Conservation (phyloP, 352 stramenopile species). For the Phytophthora palmivora region DNA sequence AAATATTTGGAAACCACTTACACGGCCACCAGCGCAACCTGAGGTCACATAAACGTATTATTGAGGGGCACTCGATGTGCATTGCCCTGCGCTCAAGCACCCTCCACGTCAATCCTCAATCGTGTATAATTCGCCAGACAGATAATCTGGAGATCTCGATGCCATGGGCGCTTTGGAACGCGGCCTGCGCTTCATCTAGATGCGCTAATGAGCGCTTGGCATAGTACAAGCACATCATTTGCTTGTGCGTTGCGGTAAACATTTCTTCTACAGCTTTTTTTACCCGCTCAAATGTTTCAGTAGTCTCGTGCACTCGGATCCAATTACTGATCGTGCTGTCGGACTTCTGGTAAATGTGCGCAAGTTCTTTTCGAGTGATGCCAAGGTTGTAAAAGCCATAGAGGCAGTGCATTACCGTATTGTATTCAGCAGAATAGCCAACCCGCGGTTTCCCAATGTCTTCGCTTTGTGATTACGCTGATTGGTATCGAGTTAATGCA, state of each 20-base stretch:
- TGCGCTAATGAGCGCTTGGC: neutral
- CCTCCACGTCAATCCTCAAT: slow-evolving; percentile 31
- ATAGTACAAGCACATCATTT: neutral
- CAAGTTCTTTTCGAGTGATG: slow-evolving; percentile 21
- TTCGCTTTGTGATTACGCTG: no score
- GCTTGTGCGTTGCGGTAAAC: slow-evolving; percentile 7
- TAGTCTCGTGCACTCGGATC: slow-evolving; percentile 24
- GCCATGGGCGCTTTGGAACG: neutral
- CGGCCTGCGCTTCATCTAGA: neutral
- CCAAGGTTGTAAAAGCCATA: slow-evolving; percentile 33
- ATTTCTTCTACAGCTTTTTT: slow-evolving; percentile 6
- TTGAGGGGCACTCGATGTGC: no score
- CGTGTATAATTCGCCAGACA: slow-evolving; percentile 26
- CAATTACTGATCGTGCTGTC: slow-evolving; percentile 34
- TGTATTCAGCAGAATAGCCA: no score
- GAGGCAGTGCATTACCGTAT: slow-evolving; percentile 33
- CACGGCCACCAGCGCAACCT: no score
- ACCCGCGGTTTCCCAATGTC: no score
- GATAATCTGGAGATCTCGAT: slow-evolving; percentile 1
- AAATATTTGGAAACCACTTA: no score
- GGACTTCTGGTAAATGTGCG: slow-evolving; percentile 32
- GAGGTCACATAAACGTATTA: no score
- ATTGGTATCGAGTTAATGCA: no score
- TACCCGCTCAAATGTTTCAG: slow-evolving; percentile 22
- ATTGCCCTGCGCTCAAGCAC: slow-evolving; percentile 25